Evolutionary conservation across 352 stramenopile species (phyloP).

Genomic region (Pythium phragmiticola): DNA sequence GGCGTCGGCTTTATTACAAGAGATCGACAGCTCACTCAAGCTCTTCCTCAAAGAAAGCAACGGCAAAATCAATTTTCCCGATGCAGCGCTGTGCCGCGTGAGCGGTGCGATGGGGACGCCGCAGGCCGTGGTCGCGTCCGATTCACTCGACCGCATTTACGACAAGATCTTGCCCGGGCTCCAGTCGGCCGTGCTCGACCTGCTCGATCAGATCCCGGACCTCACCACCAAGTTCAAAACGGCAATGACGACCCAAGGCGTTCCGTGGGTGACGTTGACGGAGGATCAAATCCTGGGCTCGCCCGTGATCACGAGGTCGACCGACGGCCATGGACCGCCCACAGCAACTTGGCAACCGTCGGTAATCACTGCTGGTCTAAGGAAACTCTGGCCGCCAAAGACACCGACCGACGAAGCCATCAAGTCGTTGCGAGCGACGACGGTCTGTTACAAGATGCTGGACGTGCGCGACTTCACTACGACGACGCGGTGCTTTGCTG

Average conservation of each 20-base stretch:
- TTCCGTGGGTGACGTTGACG: conserved; percentile 19
- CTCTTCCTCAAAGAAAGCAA: conserved; percentile 32
- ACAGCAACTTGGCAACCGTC: conserved; percentile 31
- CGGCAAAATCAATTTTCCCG: conserved; percentile 42
- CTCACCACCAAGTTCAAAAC: conserved; percentile 19
- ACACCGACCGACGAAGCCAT: conserved; percentile 31
- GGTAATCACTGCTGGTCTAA: conserved; percentile 32
- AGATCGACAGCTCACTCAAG: conserved; percentile 34
- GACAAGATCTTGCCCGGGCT: conserved; percentile 39
- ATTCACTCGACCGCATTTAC: conserved; percentile 34
- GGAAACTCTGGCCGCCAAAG: conserved; percentile 45
- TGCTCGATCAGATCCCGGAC: conserved; percentile 30
- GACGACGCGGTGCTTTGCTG: conserved; percentile 37
- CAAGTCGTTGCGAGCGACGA: conserved; percentile 26
- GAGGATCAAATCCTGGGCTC: conserved; percentile 31
- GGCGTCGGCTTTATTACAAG: conserved; percentile 21
- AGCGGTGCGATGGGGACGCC: conserved; percentile 21
- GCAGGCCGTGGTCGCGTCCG: conserved; percentile 16
- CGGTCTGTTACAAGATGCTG: conserved; percentile 43
- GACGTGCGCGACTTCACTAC: conserved; percentile 32
- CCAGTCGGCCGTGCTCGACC: conserved; percentile 23
- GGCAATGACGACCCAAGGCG: conserved; percentile 19
- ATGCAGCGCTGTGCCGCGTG: conserved; percentile 33
- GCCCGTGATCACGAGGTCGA: conserved; percentile 26
- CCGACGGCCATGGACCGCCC: conserved; percentile 29